A percentile compares a stretch with the other conserved stretches of the same genome.
Evolutionary conservation across 2,329 filamentous ascomycete genomes (phyloP).

Genomic region (Aspergillus melleus): DNA sequence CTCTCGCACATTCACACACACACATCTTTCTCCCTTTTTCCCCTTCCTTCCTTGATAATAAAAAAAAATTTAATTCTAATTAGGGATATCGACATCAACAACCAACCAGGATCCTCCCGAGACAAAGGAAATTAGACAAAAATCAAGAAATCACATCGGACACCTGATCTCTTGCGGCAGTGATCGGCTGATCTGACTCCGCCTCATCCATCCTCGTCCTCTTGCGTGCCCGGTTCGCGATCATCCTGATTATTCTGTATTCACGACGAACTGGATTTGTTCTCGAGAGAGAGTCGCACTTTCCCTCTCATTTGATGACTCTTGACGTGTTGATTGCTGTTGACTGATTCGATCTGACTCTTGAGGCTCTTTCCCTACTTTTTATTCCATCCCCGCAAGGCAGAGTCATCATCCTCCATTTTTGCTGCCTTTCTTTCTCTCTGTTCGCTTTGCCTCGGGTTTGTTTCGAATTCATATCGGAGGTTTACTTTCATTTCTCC

Average conservation of each 20-base stretch:
- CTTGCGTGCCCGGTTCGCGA: neutral
- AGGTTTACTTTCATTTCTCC: too few relatives aligned
- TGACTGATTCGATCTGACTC: neutral
- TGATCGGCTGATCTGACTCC: conserved; percentile 21
- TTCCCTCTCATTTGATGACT: neutral
- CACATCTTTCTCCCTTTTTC: neutral
- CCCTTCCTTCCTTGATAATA: neutral
- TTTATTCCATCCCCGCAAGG: neutral
- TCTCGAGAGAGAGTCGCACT: too few relatives aligned
- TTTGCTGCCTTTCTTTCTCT: neutral
- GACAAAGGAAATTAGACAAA: neutral
- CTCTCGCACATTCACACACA: neutral
- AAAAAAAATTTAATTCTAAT: too few relatives aligned
- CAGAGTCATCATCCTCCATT: neutral
- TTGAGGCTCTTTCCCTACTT: neutral
- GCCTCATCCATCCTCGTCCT: neutral
- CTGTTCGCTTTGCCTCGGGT: neutral
- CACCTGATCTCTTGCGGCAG: neutral
- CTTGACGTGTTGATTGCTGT: neutral
- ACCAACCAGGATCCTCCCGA: neutral
- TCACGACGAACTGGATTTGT: neutral
- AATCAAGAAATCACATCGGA: neutral
- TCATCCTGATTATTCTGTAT: neutral
- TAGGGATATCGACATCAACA: too few relatives aligned
- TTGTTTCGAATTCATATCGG: too few relatives aligned